phyloP scores from a whole-genome alignment of 129 eudicot species.

The Flaveria robusta region DNA sequence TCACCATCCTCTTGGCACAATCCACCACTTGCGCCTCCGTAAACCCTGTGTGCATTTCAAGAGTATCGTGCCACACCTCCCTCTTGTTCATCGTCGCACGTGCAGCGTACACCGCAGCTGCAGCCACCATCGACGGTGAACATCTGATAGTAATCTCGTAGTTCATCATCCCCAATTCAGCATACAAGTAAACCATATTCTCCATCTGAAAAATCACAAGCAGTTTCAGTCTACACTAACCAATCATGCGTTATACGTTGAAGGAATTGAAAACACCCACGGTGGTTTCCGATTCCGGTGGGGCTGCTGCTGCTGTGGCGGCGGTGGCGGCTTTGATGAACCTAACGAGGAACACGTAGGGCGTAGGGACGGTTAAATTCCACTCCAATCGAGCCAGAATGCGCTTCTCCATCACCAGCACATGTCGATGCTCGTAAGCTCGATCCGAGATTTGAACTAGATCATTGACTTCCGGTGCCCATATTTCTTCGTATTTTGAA shows the following conservation, averaged over 20 bases:
- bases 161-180: conserved; percentile 86
- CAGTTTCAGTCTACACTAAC: no score
- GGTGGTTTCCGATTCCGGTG: conserved; percentile 27
- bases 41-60: conserved; percentile 71
- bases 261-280: conserved; percentile 10
- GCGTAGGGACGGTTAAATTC: conserved; percentile 86
- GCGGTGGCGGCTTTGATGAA: conserved; percentile 73
- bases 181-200: conserved; percentile 62
- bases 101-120: conserved; percentile 84
- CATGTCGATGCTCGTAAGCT: conserved; percentile 60
- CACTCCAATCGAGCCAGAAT: conserved; percentile 73
- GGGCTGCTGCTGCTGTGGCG: neutral
- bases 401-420: conserved; percentile 70
- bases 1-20: conserved; percentile 61
- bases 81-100: conserved; percentile 54
- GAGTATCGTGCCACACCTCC: conserved; percentile 71
- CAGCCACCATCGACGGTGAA: conserved; percentile 92
- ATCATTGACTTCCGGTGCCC: conserved; percentile 94
- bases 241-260: no score
- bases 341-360: conserved; percentile 73
- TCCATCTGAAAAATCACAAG: conserved; percentile 41
- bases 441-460: conserved; percentile 70
- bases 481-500: conserved; percentile 89
- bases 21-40: conserved; percentile 61
- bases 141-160: conserved; percentile 47